Evolutionary conservation across 805 yeast genomes (phyloP).

Genomic region (Candida patagonica): DNA sequence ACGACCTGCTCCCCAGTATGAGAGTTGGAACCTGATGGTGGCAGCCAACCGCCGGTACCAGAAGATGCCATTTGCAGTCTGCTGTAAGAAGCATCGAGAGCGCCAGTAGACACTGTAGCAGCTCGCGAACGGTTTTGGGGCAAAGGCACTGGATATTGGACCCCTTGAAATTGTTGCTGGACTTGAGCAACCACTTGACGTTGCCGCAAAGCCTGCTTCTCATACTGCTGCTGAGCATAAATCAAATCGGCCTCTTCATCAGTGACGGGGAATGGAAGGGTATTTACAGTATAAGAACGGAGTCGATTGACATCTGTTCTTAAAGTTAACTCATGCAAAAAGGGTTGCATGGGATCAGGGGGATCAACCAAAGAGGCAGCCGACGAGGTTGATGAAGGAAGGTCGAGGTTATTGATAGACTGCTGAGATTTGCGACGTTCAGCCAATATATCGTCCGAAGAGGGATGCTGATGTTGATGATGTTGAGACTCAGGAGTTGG

Average conservation of each 20-base stretch:
- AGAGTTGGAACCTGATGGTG: background rate
- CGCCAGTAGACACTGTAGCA: slow-evolving; percentile 12
- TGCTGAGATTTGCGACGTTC: slow-evolving; percentile 8
- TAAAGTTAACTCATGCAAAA: slow-evolving; percentile 22
- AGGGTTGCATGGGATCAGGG: slow-evolving; percentile 23
- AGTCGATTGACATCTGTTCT: slow-evolving; percentile 26
- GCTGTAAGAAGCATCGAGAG: slow-evolving; percentile 9
- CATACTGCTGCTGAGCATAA: slow-evolving; percentile 8
- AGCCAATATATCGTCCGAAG: background rate
- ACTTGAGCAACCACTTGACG: slow-evolving; percentile 9
- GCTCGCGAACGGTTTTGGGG: slow-evolving; percentile 12
- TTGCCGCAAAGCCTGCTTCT: slow-evolving; percentile 18
- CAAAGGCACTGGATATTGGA: slow-evolving; percentile 1
- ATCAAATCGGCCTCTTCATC: slow-evolving; percentile 7
- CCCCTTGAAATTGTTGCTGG: slow-evolving; percentile 3
- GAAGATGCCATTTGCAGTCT: background rate
- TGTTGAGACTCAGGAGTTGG: slow-evolving; percentile 3
- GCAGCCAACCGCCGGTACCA: no score
- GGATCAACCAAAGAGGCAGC: slow-evolving; percentile 10
- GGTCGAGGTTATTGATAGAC: slow-evolving; percentile 7
- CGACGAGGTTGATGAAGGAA: slow-evolving; percentile 6
- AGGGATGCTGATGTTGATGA: slow-evolving; percentile 6
- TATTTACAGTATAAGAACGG: slow-evolving; percentile 25
- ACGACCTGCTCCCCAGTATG: background rate
- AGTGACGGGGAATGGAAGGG: slow-evolving; percentile 9